Evolutionary conservation across 2,329 filamentous ascomycete species (phyloP).

Genomic region (Pseudogymnoascus sp.): DNA sequence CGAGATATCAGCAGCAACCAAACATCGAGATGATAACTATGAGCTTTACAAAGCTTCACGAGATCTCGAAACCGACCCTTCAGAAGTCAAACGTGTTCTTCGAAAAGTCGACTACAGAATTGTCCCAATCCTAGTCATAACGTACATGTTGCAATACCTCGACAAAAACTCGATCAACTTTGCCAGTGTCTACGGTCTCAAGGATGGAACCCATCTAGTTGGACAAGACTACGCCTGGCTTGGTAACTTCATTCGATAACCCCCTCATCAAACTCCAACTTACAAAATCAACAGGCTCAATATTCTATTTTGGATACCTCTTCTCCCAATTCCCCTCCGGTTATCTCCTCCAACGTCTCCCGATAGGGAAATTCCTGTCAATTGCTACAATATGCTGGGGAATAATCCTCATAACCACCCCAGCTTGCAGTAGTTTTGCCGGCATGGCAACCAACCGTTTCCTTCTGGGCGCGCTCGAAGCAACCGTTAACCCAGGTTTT

Average conservation of each 20-base stretch:
- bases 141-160: conserved; percentile 55
- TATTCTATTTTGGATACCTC: conserved; percentile 77
- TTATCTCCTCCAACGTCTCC: conserved; percentile 61
- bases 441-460: conserved; percentile 62
- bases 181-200: conserved; percentile 42
- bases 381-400: conserved; percentile 59
- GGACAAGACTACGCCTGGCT: conserved; percentile 48
- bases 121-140: conserved; percentile 49
- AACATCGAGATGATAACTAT: conserved; percentile 32
- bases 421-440: conserved; percentile 54
- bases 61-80: conserved; percentile 22
- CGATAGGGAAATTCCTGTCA: conserved; percentile 56
- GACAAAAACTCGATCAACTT: conserved; percentile 52
- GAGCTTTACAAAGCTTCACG: conserved; percentile 30
- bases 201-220: conserved; percentile 39
- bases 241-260: conserved; percentile 20
- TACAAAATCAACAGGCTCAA: conserved; percentile 46
- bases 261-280: conserved; percentile 40
- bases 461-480: conserved; percentile 55
- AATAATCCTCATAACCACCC: conserved; percentile 59
- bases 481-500: conserved; percentile 58
- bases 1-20: conserved; percentile 17
- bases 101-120: conserved; percentile 49
- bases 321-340: conserved; percentile 68
- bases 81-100: conserved; percentile 35